Evolutionary conservation across 352 stramenopile species (phyloP).

Genomic region (Elongisporangium undulatum): DNA sequence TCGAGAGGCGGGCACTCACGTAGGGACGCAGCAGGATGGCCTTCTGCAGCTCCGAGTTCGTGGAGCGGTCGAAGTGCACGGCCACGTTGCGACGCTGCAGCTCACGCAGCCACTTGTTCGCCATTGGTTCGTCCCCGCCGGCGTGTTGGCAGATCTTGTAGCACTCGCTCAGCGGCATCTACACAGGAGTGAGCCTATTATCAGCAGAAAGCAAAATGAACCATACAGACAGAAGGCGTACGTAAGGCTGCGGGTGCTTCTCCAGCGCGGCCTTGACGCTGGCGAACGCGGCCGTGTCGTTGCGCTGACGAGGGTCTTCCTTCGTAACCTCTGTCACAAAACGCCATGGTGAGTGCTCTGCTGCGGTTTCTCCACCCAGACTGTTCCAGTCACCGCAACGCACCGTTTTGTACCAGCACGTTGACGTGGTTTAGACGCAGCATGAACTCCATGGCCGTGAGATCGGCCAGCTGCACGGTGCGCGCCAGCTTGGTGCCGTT

Average conservation of each 20-base stretch:
- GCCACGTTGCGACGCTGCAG: conserved; percentile 72
- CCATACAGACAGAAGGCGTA: conserved; percentile 14
- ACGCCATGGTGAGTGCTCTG: neutral
- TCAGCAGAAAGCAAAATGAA: conserved; percentile 1
- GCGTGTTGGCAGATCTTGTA: conserved; percentile 72
- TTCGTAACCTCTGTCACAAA: conserved; percentile 20
- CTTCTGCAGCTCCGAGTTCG: conserved; percentile 59
- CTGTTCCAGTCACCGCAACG: neutral
- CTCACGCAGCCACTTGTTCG: conserved; percentile 74
- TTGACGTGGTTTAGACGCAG: conserved; percentile 67
- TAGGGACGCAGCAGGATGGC: conserved; percentile 67
- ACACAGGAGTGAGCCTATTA: neutral
- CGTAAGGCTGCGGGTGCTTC: conserved; percentile 44
- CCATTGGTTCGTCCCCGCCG: conserved; percentile 57
- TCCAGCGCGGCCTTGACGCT: conserved; percentile 63
- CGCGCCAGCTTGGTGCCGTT: conserved; percentile 66
- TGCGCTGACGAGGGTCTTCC: conserved; percentile 21
- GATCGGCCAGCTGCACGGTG: conserved; percentile 52
- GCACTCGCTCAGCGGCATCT: conserved; percentile 69
- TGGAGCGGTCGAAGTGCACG: conserved; percentile 69
- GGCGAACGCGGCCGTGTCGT: conserved; percentile 57
- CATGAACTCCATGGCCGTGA: conserved; percentile 66
- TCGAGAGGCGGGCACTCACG: conserved; percentile 17
- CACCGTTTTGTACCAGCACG: conserved; percentile 48
- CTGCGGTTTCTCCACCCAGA: neutral